Evolutionary conservation across 2,329 filamentous ascomycete species (phyloP).

Genomic region (Lizonia empirigonia): DNA sequence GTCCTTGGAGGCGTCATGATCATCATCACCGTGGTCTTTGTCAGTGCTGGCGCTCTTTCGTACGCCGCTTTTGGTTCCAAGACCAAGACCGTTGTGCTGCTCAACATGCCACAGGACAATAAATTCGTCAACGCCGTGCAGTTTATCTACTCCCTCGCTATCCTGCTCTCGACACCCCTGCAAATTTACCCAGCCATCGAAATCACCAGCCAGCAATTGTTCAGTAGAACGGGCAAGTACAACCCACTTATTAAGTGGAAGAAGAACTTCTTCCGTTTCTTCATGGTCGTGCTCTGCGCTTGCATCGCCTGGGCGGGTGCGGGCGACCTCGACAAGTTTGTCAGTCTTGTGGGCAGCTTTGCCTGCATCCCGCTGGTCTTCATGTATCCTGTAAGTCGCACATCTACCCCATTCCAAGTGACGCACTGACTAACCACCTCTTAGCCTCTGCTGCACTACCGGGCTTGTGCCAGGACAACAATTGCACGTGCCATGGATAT

Average conservation of each 20-base stretch:
- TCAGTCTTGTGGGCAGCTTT: constrained; percentile 94
- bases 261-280: constrained; percentile 96
- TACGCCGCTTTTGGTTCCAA: constrained; percentile 95
- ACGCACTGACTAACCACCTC: constrained; percentile 40
- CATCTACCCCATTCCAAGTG: neutral
- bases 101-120: constrained; percentile 95
- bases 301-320: constrained; percentile 90
- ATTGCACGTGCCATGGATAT: constrained; percentile 76
- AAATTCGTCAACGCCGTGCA: constrained; percentile 95
- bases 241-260: constrained; percentile 99
- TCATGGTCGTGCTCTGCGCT: constrained; percentile 85
- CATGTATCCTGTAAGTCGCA: constrained; percentile 85
- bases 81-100: constrained; percentile 93
- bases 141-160: constrained; percentile 97
- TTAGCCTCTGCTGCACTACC: constrained; percentile 88
- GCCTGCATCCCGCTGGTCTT: constrained; percentile 97
- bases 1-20: constrained; percentile 93
- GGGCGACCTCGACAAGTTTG: constrained; percentile 95
- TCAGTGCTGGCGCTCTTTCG: constrained; percentile 87
- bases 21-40: constrained; percentile 89
- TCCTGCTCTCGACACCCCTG: constrained; percentile 89
- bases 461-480: constrained; percentile 72
- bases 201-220: constrained; percentile 92
- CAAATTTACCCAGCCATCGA: constrained; percentile 98
- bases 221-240: constrained; percentile 93